Conservation (phyloP, 2,329 filamentous ascomycete species). For the Ophiosphaerella narmari region DNA sequence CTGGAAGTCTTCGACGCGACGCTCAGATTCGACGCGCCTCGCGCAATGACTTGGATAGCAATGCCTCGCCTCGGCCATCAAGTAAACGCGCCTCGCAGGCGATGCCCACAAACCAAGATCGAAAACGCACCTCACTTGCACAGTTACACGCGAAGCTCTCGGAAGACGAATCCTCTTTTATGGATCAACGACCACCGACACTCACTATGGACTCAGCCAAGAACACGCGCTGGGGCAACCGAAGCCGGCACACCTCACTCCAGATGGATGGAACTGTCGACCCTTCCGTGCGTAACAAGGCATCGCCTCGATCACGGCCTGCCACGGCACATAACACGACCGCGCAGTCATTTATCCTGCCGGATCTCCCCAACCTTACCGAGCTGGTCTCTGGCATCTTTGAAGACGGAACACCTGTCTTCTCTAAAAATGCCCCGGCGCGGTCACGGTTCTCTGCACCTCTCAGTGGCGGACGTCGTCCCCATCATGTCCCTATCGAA, state of each 20-base stretch:
- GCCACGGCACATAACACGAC: conserved; percentile 56
- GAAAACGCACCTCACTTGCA: conserved; percentile 56
- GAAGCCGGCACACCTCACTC: conserved; percentile 49
- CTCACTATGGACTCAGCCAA: conserved; percentile 47
- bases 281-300: conserved; percentile 20
- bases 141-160: conserved; percentile 61
- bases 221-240: conserved; percentile 61
- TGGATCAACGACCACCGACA: conserved; percentile 56
- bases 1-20: conserved; percentile 49
- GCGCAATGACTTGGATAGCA: conserved; percentile 45
- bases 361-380: conserved; percentile 64
- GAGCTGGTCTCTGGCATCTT: conserved; percentile 64
- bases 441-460: conserved; percentile 61
- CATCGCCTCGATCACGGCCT: conserved; percentile 38
- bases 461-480: conserved; percentile 31
- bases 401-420: conserved; percentile 62
- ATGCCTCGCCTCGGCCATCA: conserved; percentile 45
- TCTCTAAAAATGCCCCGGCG: conserved; percentile 55
- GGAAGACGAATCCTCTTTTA: conserved; percentile 58
- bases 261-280: conserved; percentile 37
- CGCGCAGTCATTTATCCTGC: conserved; percentile 64
- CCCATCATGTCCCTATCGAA: conserved; percentile 55
- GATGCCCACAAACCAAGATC: conserved; percentile 38
- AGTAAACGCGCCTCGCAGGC: conserved; percentile 42
- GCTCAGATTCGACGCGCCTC: conserved; percentile 53